Evolutionary conservation across 1,284 basidiomycete genomes (phyloP).

Genomic region (Boletus smithii): DNA sequence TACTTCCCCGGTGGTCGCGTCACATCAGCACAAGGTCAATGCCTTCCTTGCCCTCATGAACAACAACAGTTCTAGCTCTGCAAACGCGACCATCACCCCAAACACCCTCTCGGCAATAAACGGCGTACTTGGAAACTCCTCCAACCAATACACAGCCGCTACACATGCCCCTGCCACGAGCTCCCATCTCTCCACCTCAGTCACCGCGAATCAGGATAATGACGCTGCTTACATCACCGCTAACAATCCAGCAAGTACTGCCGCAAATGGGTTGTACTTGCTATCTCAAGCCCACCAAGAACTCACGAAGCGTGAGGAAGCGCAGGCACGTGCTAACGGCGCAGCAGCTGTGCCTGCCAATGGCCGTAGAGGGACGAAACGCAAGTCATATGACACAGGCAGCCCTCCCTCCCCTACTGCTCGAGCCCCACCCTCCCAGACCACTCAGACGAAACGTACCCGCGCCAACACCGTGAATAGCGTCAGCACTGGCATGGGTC

Average conservation of each 20-base stretch:
- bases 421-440: conserved; percentile 17
- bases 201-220: conserved; percentile 34
- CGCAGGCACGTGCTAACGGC: conserved; percentile 50
- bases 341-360: conserved; percentile 24
- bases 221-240: conserved; percentile 44
- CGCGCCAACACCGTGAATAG: conserved; percentile 38
- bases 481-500: conserved; percentile 27
- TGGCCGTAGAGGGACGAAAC: conserved; percentile 59
- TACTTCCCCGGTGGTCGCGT: no score
- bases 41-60: conserved; percentile 93
- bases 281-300: conserved; percentile 94
- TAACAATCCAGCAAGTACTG: conserved; percentile 51
- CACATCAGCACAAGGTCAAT: no score
- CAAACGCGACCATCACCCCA: conserved; percentile 81
- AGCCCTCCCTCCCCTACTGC: conserved; percentile 38
- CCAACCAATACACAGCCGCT: conserved; percentile 27
- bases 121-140: conserved; percentile 54
- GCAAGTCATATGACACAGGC: conserved; percentile 55
- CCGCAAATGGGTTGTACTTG: conserved; percentile 90
- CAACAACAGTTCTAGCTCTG: conserved; percentile 55
- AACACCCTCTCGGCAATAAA: conserved; percentile 84
- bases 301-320: conserved; percentile 90
- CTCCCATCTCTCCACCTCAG: conserved; percentile 31
- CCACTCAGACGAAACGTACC: conserved; percentile 44
- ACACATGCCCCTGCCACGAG: conserved; percentile 32